Evolutionary conservation across 2,329 filamentous ascomycete species (phyloP), one percentile per base, ranked within the genome.

Genomic region (Meredithiella fracta): DNA sequence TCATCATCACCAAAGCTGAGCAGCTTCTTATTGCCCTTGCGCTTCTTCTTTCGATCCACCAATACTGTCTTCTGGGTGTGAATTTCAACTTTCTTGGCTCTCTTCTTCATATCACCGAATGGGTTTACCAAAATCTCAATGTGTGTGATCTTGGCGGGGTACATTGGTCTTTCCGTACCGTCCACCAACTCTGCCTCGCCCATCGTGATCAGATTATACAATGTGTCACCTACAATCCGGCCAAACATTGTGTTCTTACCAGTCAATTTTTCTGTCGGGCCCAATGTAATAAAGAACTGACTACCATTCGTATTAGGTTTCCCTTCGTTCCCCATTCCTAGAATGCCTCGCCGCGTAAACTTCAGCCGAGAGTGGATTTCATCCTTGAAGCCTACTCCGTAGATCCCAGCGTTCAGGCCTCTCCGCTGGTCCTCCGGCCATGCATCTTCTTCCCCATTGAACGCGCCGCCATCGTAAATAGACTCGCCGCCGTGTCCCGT

Each of bases 261-360:
- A 62, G 85, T 87, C 64, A 98, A 68, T 72, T 97, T 89, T 25
- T 88, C 82, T 23, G 90, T 75, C 65, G 84, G 89, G 60, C 81
- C 89, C 54, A 98, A 70, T 0, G 92, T 97, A 60, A 98, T 83
- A 72, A 98, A 98, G 74, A 97, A 97, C 68, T 98, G 92, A 67
- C 88, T 95, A 34, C 88, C 86, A 70, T 97, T 97, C 55, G 86
- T 86, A 64, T 90, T 76, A 29, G 78, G 77, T 53, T 71, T 72
- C 49, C 89, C 83, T 59, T 86, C 84, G 68, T 97, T 97, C 26
- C 92, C 92, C 89, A 97, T 96, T n/a, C 86, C 92, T 62, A 98
- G 70, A 63, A 97, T 70, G 0, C 92, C 92, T 59, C 92, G 77
- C 51, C 92, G 77, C 63, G 94, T 97, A 73, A 92, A 97, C 67